Evolutionary conservation across 441 rosid species (phyloP), one percentile per base, ranked within the genome.

Genomic region (Eruca vesicaria): DNA sequence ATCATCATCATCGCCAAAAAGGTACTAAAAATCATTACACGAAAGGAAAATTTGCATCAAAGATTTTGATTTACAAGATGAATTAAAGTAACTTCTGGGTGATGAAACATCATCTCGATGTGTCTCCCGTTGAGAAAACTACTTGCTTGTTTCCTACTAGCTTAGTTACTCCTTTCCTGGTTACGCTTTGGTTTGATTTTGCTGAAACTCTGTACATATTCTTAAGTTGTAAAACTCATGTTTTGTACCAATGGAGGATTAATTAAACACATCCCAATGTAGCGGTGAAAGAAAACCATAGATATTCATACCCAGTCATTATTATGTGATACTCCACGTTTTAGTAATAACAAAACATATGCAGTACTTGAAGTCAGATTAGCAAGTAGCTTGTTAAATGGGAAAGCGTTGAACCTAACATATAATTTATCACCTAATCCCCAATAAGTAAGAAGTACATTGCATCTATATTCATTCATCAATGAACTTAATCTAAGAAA

Each of bases 1-100:
- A 50, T 68, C 73, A 68, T 19, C 55, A 48, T 48, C 55, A 48
- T 75, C 73, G 67, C 61, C 68, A 61, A 35, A 52, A 52, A 62
- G 70, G 59, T 69, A 76, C 69, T 26, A n/a, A 10, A 68, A 38
- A 76, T 76, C 74, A 76, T 76, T 62, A 69, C 79, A 53, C 59
- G 10, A 48, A 21, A 35, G 21, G 26, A 65, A 45, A 26, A 52
- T 14, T 14, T 36, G 28, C 21, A 59, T 48, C 63, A 35, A 48
- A 48, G 0, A 3, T 16, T 59, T 73, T 29, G 20, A 23, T 66
- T 11, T 43, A 21, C 7, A 23, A 48, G 61, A 19, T 48, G 23
- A 9, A n/a, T n/a, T n/a, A n/a, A 52, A 52, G 21, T 52, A 18
- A 52, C 57, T 52, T 52, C 14, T 52, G 26, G 56, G 23, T 52